These are phyloP conservation scores for Exophiala mesophila DNA, from an alignment of 2,329 filamentous ascomycete species.

Conservation along the genomic window DNA sequence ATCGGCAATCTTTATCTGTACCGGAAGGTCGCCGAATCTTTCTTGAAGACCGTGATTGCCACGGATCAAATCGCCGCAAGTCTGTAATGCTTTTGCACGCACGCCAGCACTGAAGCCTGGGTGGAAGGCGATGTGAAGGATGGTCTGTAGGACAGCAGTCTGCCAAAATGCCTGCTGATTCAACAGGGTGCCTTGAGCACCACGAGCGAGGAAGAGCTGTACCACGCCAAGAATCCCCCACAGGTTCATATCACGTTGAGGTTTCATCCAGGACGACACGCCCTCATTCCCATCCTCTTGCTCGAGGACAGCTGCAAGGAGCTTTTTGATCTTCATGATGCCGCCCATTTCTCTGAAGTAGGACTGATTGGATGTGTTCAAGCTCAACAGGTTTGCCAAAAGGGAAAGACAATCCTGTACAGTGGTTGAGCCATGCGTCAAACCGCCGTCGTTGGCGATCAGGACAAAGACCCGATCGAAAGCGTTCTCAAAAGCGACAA, in stretches of 20 bases:
- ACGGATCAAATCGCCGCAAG: conserved; percentile 83
- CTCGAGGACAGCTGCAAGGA: conserved; percentile 60
- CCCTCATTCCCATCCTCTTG: conserved; percentile 50
- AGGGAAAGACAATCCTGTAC: conserved; percentile 92
- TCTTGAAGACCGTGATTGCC: conserved; percentile 78
- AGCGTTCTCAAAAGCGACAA: conserved; percentile 91
- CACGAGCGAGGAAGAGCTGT: conserved; percentile 74
- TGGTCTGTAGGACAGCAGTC: conserved; percentile 70
- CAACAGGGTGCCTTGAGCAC: conserved; percentile 71
- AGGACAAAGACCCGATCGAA: conserved; percentile 83
- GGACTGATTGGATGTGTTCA: conserved; percentile 88
- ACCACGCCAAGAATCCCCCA: conserved; percentile 85
- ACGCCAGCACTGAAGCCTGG: conserved; percentile 68
- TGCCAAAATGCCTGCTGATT: conserved; percentile 87
- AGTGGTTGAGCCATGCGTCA: conserved; percentile 75
- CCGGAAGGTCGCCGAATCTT: conserved; percentile 79
- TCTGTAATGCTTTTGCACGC: conserved; percentile 75
- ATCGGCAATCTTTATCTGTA: conserved; percentile 42
- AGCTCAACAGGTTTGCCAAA: conserved; percentile 77
- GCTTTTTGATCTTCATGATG: conserved; percentile 63
- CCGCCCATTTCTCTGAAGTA: conserved; percentile 88
- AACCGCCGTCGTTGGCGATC: conserved; percentile 73
- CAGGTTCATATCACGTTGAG: conserved; percentile 80
- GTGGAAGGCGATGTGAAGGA: conserved; percentile 78
- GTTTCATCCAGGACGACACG: conserved; percentile 68